Evolutionary conservation across 179 eudicot genomes (phyloP).

Genomic region (Beta lomatogona): DNA sequence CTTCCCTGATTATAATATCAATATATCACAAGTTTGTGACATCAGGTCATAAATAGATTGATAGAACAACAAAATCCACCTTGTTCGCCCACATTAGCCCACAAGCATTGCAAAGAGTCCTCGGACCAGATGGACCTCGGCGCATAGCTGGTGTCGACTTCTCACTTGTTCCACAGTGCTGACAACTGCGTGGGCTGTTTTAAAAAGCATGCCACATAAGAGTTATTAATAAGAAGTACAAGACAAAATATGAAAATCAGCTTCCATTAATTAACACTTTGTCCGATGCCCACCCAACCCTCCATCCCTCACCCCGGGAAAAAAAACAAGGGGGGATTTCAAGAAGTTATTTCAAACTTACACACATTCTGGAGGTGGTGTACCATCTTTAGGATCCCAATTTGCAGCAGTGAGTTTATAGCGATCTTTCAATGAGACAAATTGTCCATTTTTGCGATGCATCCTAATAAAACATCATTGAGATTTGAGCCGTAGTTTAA

Average conservation of each 20-base stretch:
- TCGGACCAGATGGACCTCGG: slow-evolving; percentile 72
- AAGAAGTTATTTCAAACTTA: slow-evolving; percentile 30
- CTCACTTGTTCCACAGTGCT: slow-evolving; percentile 64
- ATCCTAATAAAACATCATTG: slow-evolving; percentile 44
- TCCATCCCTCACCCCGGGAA: background rate
- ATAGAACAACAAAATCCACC: slow-evolving; percentile 32
- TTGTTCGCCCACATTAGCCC: slow-evolving; percentile 85
- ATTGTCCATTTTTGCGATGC: slow-evolving; percentile 80
- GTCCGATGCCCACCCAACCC: background rate
- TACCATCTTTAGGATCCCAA: slow-evolving; percentile 35
- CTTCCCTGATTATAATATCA: background rate
- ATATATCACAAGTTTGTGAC: background rate
- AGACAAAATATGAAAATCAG: background rate
- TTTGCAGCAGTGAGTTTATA: slow-evolving; percentile 36
- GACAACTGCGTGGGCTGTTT: slow-evolving; percentile 48
- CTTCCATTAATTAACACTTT: background rate
- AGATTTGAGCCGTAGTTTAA: slow-evolving; percentile 8
- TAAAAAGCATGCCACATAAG: background rate
- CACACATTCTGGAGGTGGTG: slow-evolving; percentile 39
- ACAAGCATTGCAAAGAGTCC: slow-evolving; percentile 78
- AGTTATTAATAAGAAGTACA: too few species aligned
- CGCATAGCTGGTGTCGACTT: slow-evolving; percentile 77
- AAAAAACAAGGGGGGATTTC: background rate
- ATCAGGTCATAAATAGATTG: background rate
- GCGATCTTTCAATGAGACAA: slow-evolving; percentile 54